A percentile compares a stretch with the other conserved stretches of the same genome.
Conservation (phyloP, 495 filamentous ascomycete species). For the Bombardia bombarda region DNA sequence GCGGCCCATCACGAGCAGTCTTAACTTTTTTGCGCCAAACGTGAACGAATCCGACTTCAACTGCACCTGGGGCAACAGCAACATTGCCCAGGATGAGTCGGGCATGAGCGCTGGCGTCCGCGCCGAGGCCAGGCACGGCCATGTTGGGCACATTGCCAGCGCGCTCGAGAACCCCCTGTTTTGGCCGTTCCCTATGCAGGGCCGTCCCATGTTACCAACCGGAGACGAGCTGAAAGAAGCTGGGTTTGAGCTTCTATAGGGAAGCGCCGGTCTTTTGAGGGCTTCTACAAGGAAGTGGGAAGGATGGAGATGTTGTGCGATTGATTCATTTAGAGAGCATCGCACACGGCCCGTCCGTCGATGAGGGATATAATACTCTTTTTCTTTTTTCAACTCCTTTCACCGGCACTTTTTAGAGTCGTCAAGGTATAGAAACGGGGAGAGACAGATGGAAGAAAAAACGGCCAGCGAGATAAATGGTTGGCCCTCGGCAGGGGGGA, state of each 20-base stretch:
- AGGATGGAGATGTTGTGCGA: too few species aligned
- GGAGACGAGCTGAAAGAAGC: constrained; percentile 34
- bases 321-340: too few species aligned
- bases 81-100: neutral
- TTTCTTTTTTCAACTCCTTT: too few species aligned
- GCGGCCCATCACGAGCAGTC: constrained; percentile 31
- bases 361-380: too few species aligned
- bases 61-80: constrained; percentile 21
- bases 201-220: constrained; percentile 39
- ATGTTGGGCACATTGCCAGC: constrained; percentile 9
- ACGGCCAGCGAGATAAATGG: too few species aligned
- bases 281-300: too few species aligned
- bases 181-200: constrained; percentile 49
- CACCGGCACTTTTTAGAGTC: too few species aligned
- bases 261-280: too few species aligned
- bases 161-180: constrained; percentile 40
- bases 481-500: too few species aligned
- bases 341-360: too few species aligned
- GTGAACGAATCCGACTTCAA: constrained; percentile 33
- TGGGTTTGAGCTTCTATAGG: constrained; percentile 34
- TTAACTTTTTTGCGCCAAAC: constrained; percentile 46
- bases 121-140: constrained; percentile 1
- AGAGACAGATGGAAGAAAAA: too few species aligned
- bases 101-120: neutral
- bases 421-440: too few species aligned